Evolutionary conservation across 1,284 basidiomycete genomes (phyloP).

Genomic region (Cryptococcus depauperatus): DNA sequence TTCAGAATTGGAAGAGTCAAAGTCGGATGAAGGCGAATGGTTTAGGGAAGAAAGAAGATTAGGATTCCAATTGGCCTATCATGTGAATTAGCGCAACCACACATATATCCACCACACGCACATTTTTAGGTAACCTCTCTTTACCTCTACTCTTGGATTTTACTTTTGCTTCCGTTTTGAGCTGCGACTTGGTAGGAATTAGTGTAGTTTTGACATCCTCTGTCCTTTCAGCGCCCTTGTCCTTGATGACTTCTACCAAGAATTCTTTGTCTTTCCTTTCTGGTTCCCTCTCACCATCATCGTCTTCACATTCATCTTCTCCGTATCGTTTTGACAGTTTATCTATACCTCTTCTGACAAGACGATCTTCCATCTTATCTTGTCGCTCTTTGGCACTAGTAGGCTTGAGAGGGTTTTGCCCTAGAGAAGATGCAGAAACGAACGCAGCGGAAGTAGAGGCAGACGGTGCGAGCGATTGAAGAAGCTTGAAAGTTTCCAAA

Average conservation of each 20-base stretch:
- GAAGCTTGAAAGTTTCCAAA: conserved; percentile 35
- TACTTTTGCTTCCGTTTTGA: conserved; percentile 17
- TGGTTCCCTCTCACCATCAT: conserved; percentile 52
- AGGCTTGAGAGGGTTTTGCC: conserved; percentile 40
- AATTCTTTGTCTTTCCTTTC: conserved; percentile 53
- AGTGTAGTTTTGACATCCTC: conserved; percentile 46
- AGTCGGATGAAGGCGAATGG: conserved; percentile 35
- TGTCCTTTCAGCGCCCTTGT: conserved; percentile 45
- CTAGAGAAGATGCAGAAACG: conserved; percentile 30
- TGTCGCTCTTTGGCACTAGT: conserved; percentile 52
- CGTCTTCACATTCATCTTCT: conserved; percentile 45
- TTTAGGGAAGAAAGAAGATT: conserved; percentile 27
- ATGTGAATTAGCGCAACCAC: not conserved
- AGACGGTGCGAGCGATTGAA: conserved; percentile 30
- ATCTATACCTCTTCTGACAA: conserved; percentile 59
- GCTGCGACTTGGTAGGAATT: conserved; percentile 30
- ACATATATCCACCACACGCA: conserved; percentile 9
- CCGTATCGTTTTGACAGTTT: conserved; percentile 50
- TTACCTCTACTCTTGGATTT: conserved; percentile 15
- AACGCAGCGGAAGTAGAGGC: conserved; percentile 24
- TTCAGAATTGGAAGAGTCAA: conserved; percentile 43
- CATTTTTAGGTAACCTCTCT: conserved; percentile 29
- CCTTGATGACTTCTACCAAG: conserved; percentile 57
- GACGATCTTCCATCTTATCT: conserved; percentile 66
- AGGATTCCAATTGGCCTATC: conserved; percentile 38